Base-by-base conservation (phyloP, 176 grass and related monocot genomes). In the Oryza australiensis region DNA sequence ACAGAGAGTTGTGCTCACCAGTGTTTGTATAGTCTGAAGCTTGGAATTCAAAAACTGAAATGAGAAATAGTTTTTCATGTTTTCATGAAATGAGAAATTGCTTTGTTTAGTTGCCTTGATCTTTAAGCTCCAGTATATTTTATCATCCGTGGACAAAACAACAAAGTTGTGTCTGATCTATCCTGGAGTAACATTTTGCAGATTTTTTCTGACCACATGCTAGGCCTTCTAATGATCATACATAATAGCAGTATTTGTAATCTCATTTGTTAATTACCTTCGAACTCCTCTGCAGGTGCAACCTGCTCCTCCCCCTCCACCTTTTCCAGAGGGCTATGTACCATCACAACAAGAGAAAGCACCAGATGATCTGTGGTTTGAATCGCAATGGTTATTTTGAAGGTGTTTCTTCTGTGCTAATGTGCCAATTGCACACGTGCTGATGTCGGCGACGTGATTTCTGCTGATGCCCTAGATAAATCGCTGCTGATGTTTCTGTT, bases 271-370 rank as follows among this genome's bases (percentile, higher is more conserved):
- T 66, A 78, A 53, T 77, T 59, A 74, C 13, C 79, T 42, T 82
- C 10, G 13, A 51, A 64, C 35, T 70, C 24, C 5, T 26, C 71
- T 74, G 66, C 91, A 95, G 96, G 70, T 98, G 34, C 87, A 87
- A 26, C 89, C 91, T 26, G 88, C 96, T 67, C 96, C 90, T 77
- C 84, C 88, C 29, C 96, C 96, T 24, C 96, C 96, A 27, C 84
- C 96, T 77, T 98, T 88, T 88, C 96, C 96, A 1, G 93, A 98
- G 62, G 96, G 96, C 75, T 98, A 98, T 85, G 69, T 85, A 28
- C 94, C 87, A 67, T 79, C 85, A 28, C 93, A 95, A 20, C 60
- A 82, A 70, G 92, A 93, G 41, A 98, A 93, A 83, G 84, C 67
- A 43, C 79, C 76, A 1, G 96, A 98, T 49, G 89, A 93, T 80